Conservation (phyloP, 345 rosid genomes). For the Moricandia arvensis region DNA sequence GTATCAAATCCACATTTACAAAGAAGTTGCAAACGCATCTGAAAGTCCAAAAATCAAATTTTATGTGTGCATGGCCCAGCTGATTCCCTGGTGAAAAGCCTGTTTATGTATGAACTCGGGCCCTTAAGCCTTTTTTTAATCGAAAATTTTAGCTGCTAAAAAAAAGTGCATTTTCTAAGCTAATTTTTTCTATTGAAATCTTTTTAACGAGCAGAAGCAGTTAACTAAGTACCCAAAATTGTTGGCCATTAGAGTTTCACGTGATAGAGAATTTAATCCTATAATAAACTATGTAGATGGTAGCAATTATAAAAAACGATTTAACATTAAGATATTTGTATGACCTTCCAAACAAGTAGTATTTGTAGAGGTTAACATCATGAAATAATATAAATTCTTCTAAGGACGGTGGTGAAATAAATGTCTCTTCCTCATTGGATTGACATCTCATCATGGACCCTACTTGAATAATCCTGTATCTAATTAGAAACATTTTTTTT, state of each 20-base stretch:
- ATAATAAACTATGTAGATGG: not conserved
- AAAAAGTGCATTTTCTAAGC: too few relatives aligned
- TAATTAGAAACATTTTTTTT: not conserved
- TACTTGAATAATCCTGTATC: not conserved
- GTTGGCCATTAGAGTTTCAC: slow-evolving; percentile 19
- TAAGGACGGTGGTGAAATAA: slow-evolving; percentile 23
- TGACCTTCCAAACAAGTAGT: not conserved
- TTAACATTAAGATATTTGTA: not conserved
- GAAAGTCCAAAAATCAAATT: too few relatives aligned
- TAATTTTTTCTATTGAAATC: too few relatives aligned
- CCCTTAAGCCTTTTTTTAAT: too few relatives aligned
- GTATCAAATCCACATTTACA: too few relatives aligned
- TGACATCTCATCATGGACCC: slow-evolving; percentile 28
- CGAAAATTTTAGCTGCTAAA: too few relatives aligned
- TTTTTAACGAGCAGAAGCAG: too few relatives aligned
- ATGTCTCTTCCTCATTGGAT: slow-evolving; percentile 23
- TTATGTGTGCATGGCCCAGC: too few relatives aligned
- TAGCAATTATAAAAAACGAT: not conserved
- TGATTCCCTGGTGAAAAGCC: too few relatives aligned
- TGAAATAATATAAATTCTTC: slow-evolving; percentile 1
- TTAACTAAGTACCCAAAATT: slow-evolving; percentile 2
- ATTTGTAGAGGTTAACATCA: slow-evolving; percentile 12
- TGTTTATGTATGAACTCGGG: too few relatives aligned
- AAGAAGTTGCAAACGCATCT: too few relatives aligned
- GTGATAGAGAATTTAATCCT: slow-evolving; percentile 10